Conservation (phyloP, 106 monocot genomes). For the Chionographis japonica region DNA sequence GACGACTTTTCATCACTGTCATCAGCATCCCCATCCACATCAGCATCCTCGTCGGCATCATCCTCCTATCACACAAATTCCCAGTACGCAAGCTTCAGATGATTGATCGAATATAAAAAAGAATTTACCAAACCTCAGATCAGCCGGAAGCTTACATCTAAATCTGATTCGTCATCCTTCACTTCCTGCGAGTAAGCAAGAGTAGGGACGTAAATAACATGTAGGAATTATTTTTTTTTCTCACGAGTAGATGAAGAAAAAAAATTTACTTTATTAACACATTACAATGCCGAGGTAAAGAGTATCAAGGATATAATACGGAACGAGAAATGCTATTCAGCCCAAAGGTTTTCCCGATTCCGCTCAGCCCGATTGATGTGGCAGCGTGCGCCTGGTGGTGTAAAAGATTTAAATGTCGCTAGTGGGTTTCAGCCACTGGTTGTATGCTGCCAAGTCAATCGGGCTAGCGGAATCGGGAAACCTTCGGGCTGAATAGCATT, state of each 20-base stretch:
- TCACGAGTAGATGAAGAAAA: not conserved
- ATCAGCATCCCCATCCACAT: slow-evolving; percentile 6
- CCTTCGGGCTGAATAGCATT: too few species aligned
- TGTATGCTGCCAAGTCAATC: too few species aligned
- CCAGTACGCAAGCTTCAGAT: not conserved
- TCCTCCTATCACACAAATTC: slow-evolving; percentile 8
- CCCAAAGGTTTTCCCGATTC: too few species aligned
- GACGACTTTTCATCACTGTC: not conserved
- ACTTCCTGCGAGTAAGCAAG: slow-evolving; percentile 6
- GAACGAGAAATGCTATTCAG: too few species aligned
- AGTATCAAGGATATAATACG: too few species aligned
- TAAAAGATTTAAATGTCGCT: too few species aligned
- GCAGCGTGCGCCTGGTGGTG: too few species aligned
- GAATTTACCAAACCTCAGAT: not conserved
- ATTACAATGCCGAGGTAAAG: too few species aligned
- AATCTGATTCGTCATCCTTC: slow-evolving; percentile 17
- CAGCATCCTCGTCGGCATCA: slow-evolving; percentile 17
- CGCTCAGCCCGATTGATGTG: too few species aligned
- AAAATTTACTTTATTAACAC: not conserved
- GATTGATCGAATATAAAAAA: not conserved
- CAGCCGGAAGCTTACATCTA: slow-evolving; percentile 12
- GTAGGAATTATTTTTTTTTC: not conserved
- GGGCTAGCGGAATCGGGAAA: too few species aligned
- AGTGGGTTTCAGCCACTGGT: too few species aligned
- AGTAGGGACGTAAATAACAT: not conserved